A percentile compares a stretch with the other conserved stretches of the same genome.
Conservation (phyloP, 176 grass and related monocot genomes). For the Thinopyrum elongatum region DNA sequence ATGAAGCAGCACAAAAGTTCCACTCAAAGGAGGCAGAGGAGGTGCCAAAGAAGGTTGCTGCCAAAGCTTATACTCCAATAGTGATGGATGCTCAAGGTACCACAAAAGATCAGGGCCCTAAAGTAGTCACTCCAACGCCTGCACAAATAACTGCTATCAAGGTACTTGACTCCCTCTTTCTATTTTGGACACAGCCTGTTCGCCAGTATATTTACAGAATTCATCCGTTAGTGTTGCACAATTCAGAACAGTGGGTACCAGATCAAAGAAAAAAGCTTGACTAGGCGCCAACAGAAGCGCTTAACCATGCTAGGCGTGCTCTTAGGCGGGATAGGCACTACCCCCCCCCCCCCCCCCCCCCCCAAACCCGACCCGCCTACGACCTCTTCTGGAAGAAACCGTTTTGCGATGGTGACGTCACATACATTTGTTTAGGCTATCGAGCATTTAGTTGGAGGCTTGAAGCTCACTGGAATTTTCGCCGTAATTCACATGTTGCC, state of each 20-base stretch:
- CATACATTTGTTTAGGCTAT: conserved; percentile 16
- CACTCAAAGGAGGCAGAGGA: conserved; percentile 88
- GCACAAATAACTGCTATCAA: conserved; percentile 98
- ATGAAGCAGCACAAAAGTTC: conserved; percentile 68
- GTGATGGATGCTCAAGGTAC: conserved; percentile 40
- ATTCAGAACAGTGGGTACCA: not conserved
- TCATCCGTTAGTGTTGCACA: not conserved
- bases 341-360: no score
- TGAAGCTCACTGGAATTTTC: not conserved
- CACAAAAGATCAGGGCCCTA: conserved; percentile 55
- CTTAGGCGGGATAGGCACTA: no score
- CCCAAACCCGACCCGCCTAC: no score
- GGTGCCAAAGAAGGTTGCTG: conserved; percentile 70
- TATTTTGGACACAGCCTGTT: not conserved
- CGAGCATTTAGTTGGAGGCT: not conserved
- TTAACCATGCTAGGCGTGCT: no score
- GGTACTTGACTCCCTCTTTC: conserved; percentile 33
- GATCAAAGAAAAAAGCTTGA: no score
- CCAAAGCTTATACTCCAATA: conserved; percentile 80
- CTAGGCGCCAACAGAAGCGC: no score
- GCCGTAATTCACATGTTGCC: not conserved
- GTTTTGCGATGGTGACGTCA: not conserved
- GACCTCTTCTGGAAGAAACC: not conserved
- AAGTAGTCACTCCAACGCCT: conserved; percentile 74
- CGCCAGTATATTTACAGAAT: no score